Evolutionary conservation across 495 filamentous ascomycete genomes (phyloP), one percentile per base, ranked within the genome.

Genomic region (Neurospora africana): DNA sequence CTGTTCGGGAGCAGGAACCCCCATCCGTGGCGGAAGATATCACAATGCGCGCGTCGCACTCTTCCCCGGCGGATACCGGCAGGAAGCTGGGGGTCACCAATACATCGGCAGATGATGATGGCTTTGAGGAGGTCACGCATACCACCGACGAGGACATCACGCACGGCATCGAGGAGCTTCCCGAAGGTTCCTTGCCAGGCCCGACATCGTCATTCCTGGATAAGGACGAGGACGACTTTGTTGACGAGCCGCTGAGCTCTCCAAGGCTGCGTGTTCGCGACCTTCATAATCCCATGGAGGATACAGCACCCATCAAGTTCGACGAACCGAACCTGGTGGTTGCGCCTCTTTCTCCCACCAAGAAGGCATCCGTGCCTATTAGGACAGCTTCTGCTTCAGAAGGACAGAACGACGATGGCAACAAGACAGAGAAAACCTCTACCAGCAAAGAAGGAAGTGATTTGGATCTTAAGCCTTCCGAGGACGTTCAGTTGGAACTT

Each of bases 121-220:
- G 92, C 0, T 99, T 97, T 76, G 95, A 99, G 79, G 93, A 97
- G 79, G 94, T 99, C 23, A 87, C 88, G 21, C 87, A 89, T 69
- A 86, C 88, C 23, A 87, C 88, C 3, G 91, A 91, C 8, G 90
- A 93, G 68, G 90, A 91, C 68, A 84, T 76, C 23, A 83, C 83
- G 5, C 83, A 86, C 67, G 84, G 84, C 23, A 82, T 86, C 21
- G 75, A 85, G 72, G 84, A 84, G 43, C 83, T 85, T 47, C 82
- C 84, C 1, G 84, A 86, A 71, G 82, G 82, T 9, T 76, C 77
- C 1, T 70, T 78, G n/a, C 74, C 74, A 21, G 69, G 74, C 0
- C 75, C 79, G 0, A 53, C 70, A 6, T 79, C 84, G 4, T 84
- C 83, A 11, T 82, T 85, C 68, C 75, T 86, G 11, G 84, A 85